Conservation (phyloP, 352 stramenopile species). For the Achlya hypogyna region DNA sequence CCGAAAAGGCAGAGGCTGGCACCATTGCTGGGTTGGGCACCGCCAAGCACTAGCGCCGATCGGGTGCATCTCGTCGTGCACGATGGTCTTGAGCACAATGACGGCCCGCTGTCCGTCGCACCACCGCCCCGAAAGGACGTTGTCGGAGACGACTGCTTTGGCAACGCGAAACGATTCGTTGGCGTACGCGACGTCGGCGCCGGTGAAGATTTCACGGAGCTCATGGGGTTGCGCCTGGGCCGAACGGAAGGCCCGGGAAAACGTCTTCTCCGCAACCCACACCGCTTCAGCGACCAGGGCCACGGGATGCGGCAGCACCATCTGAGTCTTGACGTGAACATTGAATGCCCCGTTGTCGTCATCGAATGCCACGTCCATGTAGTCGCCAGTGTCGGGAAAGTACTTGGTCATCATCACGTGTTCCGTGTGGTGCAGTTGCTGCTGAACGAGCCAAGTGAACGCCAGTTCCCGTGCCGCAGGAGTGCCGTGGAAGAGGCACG, state of each 20-base stretch:
- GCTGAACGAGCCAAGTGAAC: neutral
- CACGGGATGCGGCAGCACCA: neutral
- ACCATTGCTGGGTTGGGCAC: neutral
- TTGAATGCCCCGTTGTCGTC: neutral
- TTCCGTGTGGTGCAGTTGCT: neutral
- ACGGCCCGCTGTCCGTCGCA: neutral
- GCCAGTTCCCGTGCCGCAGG: neutral
- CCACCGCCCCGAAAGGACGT: neutral
- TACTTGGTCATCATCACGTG: neutral
- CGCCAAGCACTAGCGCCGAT: neutral
- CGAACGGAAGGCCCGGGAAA: neutral
- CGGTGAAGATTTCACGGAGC: neutral
- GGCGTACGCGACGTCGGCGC: neutral
- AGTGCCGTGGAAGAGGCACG: neutral
- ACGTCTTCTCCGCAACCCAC: neutral
- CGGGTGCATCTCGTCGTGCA: neutral
- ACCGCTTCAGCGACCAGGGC: neutral
- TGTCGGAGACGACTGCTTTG: neutral
- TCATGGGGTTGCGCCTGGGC: neutral
- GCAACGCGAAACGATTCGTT: neutral
- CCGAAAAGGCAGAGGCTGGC: too few relatives aligned
- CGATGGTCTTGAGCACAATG: neutral
- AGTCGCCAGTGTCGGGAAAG: neutral
- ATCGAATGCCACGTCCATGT: too few relatives aligned
- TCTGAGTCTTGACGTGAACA: neutral